Evolutionary conservation across 1,284 basidiomycete genomes (phyloP).

Genomic region (Sparassis latifolia): DNA sequence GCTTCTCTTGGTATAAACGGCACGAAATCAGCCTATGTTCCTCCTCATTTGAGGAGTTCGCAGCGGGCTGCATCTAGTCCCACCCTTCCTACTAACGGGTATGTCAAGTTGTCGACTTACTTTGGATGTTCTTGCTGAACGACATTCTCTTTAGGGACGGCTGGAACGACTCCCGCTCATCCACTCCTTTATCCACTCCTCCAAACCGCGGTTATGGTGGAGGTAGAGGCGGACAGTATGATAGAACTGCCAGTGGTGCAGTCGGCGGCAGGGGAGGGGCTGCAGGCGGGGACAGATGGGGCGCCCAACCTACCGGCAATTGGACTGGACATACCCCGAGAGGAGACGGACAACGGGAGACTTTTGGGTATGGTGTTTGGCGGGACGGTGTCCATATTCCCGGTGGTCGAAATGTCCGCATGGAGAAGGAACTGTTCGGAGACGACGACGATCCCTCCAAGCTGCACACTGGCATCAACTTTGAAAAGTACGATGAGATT

Average conservation of each 20-base stretch:
- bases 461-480: conserved; percentile 98
- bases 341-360: conserved; percentile 42
- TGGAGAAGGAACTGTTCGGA: conserved; percentile 96
- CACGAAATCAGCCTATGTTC: conserved; percentile 82
- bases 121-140: conserved; percentile 7
- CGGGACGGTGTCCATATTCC: conserved; percentile 83
- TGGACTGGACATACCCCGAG: conserved; percentile 27
- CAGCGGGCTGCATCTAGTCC: conserved; percentile 72
- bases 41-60: conserved; percentile 81
- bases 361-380: conserved; percentile 79
- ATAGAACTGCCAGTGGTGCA: conserved; percentile 39
- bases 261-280: conserved; percentile 32
- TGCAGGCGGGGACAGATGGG: conserved; percentile 43
- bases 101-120: conserved; percentile 16
- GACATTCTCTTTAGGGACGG: conserved; percentile 40
- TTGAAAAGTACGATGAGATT: conserved; percentile 99
- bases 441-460: conserved; percentile 79
- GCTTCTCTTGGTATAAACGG: conserved; percentile 69
- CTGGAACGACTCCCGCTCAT: conserved; percentile 67
- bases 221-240: conserved; percentile 37
- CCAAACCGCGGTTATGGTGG: conserved; percentile 45
- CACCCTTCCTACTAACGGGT: conserved; percentile 43
- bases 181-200: conserved; percentile 36
- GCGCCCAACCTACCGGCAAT: conserved; percentile 32
- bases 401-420: conserved; percentile 76